phyloP scores from a whole-genome alignment of 1,284 basidiomycete genomes.

The Trichosporon sp. region DNA sequence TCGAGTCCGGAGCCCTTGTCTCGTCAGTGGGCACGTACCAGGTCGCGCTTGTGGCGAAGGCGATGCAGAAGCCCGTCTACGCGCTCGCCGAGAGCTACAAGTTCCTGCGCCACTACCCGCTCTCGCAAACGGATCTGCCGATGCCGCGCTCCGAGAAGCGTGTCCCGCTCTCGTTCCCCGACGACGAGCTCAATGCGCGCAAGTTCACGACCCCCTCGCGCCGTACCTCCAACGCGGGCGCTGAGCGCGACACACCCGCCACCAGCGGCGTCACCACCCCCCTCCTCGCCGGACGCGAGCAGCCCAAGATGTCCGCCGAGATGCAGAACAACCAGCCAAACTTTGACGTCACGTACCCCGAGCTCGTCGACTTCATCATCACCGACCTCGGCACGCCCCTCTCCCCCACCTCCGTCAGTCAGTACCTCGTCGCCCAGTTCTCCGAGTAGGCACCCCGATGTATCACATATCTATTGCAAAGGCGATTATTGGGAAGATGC shows the following conservation, averaged over 20 bases:
- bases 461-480: neutral
- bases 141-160: conserved; percentile 29
- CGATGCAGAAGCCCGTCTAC: conserved; percentile 93
- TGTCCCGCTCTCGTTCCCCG: conserved; percentile 40
- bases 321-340: conserved; percentile 57
- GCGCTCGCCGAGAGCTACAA: conserved; percentile 97
- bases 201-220: conserved; percentile 29
- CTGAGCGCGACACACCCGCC: conserved; percentile 18
- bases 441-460: conserved; percentile 35
- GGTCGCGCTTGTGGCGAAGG: conserved; percentile 93
- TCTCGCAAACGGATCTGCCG: conserved; percentile 95
- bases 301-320: conserved; percentile 53
- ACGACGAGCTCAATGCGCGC: conserved; percentile 28
- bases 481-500: neutral
- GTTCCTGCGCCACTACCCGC: conserved; percentile 92
- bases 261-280: conserved; percentile 21
- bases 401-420: conserved; percentile 54
- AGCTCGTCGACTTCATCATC: conserved; percentile 57
- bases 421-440: conserved; percentile 57
- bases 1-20: conserved; percentile 73
- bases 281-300: conserved; percentile 6
- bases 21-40: conserved; percentile 87
- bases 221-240: conserved; percentile 20
- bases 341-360: conserved; percentile 59
- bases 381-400: conserved; percentile 55